Evolutionary conservation across 345 rosid species (phyloP), one percentile per base, ranked within the genome.

Genomic region (Citrus reticulata): DNA sequence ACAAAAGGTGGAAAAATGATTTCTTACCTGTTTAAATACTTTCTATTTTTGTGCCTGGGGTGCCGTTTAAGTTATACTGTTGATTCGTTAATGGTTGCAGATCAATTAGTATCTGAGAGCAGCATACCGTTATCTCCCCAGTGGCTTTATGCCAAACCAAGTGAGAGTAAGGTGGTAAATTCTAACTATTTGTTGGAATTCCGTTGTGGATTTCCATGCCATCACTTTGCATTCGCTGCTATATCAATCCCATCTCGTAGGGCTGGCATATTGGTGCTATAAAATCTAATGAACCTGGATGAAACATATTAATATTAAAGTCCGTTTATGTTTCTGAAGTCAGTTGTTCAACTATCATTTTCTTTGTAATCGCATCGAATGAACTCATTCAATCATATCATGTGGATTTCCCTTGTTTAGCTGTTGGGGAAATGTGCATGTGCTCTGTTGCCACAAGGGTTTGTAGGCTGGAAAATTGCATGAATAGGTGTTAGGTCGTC

Each of bases 41-140:
- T 40, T 63, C 19, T 5, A 20, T 55, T 73, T 77, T 2, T 20
- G 1, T 32, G 54, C 29, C 2, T 20, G 7, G 5, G 27, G 27
- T 67, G 58, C 24, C 34, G 24, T 46, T 5, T 22, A 46, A 57
- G 51, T 81, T 25, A 51, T 61, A 54, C 20, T 22, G 73, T 67
- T 81, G 46, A 73, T 59, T 73, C 46, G n/a, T 35, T 81, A 59
- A 73, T 82, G 58, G 42, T 62, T 82, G 86, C 88, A 95, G 98
- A 93, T 85, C 94, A 86, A 82, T 57, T 81, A 79, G 83, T 84
- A 29, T 79, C 89, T 19, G 98, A 95, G 68, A 93, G 82, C 89
- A 92, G 89, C 88, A 93, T 95, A n/a, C 98, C 98, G 0, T 79
- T 95, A 82, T 93, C 98, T 84, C 98, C 98, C 2, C 98, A 95